Conservation (phyloP, 2,329 filamentous ascomycete species). For the Leptographium wingfieldii region DNA sequence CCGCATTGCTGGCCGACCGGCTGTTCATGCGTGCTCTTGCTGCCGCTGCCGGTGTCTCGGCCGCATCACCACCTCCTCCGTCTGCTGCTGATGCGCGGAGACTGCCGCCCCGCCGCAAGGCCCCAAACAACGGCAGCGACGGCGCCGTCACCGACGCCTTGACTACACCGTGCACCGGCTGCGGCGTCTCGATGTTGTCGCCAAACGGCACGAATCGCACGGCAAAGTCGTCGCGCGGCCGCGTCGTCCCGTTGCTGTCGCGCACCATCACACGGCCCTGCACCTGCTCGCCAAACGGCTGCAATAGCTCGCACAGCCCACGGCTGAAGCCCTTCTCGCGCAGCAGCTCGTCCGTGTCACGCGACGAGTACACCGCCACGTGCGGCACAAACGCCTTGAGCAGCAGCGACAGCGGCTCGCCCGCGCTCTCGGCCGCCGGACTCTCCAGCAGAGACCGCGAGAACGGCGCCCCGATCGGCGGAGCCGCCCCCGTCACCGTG, state of each 20-base stretch:
- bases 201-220: constrained; percentile 71
- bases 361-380: constrained; percentile 74
- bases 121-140: constrained; percentile 1
- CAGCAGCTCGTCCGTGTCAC: constrained; percentile 70
- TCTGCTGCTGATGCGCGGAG: background rate
- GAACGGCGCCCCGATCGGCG: constrained; percentile 23
- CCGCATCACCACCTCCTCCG: background rate
- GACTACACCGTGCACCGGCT: constrained; percentile 23
- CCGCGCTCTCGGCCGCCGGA: constrained; percentile 6
- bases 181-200: constrained; percentile 39
- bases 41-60: constrained; percentile 10
- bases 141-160: constrained; percentile 13
- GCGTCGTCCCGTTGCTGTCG: constrained; percentile 77
- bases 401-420: constrained; percentile 39
- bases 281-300: constrained; percentile 82
- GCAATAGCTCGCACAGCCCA: constrained; percentile 72
- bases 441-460: constrained; percentile 26
- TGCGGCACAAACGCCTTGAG: constrained; percentile 80
- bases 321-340: constrained; percentile 71
- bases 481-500: background rate
- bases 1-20: constrained; percentile 3
- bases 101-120: background rate
- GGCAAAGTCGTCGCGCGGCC: constrained; percentile 78
- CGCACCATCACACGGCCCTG: constrained; percentile 80
- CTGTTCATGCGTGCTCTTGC: background rate